phyloP scores from a whole-genome alignment of 2,329 filamentous ascomycete genomes.

The Parasarocladium wereldwijsianum region DNA sequence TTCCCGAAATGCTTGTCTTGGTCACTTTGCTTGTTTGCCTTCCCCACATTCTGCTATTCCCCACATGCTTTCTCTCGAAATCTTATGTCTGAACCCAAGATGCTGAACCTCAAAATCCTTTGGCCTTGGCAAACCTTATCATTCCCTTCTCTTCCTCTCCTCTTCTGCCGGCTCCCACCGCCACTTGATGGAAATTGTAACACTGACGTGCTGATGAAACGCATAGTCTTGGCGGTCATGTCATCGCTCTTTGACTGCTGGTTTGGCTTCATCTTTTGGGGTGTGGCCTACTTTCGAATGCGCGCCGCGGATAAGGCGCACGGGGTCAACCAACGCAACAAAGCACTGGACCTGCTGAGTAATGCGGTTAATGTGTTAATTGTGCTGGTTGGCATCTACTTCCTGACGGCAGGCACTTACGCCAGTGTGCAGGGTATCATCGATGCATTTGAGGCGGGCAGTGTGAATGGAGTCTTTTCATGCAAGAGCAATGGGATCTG shows the following conservation, averaged over 20 bases:
- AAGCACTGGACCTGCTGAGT: conserved; percentile 28
- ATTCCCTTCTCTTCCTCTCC: background rate
- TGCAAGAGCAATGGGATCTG: conserved; percentile 55
- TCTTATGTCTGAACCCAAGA: too few species aligned
- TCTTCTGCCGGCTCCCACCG: background rate
- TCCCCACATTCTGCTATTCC: conserved; percentile 15
- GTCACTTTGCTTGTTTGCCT: too few species aligned
- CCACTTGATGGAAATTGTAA: background rate
- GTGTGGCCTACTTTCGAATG: conserved; percentile 67
- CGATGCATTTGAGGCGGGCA: conserved; percentile 49
- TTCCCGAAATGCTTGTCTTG: background rate
- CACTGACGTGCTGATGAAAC: conserved; percentile 1
- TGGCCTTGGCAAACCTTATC: too few species aligned
- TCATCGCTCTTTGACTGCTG: conserved; percentile 85
- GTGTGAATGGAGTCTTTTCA: conserved; percentile 58
- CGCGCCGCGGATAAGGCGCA: conserved; percentile 44
- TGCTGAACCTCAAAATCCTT: too few species aligned
- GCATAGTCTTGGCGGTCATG: conserved; percentile 52
- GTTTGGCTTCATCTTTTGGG: conserved; percentile 95
- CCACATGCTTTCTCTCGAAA: too few species aligned
- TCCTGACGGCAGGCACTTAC: conserved; percentile 72
- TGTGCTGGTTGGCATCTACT: conserved; percentile 63
- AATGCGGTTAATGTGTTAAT: conserved; percentile 58
- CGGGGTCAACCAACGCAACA: conserved; percentile 35
- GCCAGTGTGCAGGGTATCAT: conserved; percentile 61